A percentile compares a stretch with the other conserved stretches of the same genome.
These are phyloP conservation scores for Porcisia deanei DNA, from an alignment of 208 protist species.

Conservation along the genomic window DNA sequence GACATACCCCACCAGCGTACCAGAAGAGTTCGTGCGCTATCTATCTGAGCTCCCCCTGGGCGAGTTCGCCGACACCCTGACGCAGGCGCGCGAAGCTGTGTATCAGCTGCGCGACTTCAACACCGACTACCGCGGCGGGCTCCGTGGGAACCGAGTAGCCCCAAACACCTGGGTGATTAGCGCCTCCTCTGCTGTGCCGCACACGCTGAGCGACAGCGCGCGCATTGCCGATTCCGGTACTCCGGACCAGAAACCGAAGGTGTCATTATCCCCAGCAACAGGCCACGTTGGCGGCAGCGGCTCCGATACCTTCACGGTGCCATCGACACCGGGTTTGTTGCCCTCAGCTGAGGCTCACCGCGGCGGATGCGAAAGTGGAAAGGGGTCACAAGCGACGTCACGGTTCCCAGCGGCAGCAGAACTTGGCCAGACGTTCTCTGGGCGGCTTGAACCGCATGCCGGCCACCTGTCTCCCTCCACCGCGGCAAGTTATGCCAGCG, in stretches of 20 bases:
- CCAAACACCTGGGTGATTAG: not conserved
- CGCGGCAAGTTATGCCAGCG: not conserved
- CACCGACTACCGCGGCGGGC: constrained; percentile 57
- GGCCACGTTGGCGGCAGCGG: not conserved
- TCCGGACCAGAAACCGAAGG: not conserved
- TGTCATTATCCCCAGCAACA: not conserved
- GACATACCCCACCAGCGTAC: not conserved
- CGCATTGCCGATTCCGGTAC: not conserved
- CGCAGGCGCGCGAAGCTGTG: constrained; percentile 48
- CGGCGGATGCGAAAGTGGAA: not conserved
- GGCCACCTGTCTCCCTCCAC: not conserved
- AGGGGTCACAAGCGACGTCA: not conserved
- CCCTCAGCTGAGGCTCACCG: constrained; percentile 2
- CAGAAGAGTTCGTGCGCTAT: constrained; percentile 31
- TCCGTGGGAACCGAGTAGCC: constrained; percentile 9
- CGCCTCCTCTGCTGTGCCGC: constrained; percentile 8
- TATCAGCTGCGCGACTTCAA: constrained; percentile 53
- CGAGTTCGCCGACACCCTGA: constrained; percentile 41
- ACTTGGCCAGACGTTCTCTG: not conserved
- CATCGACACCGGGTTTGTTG: constrained; percentile 20
- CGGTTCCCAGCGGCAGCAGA: not conserved
- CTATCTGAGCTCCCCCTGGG: constrained; percentile 35
- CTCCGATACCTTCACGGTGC: constrained; percentile 21
- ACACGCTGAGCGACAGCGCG: constrained; percentile 43
- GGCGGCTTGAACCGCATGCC: not conserved